Evolutionary conservation across 352 stramenopile genomes (phyloP).

Genomic region (Globisporangium nodosum): DNA sequence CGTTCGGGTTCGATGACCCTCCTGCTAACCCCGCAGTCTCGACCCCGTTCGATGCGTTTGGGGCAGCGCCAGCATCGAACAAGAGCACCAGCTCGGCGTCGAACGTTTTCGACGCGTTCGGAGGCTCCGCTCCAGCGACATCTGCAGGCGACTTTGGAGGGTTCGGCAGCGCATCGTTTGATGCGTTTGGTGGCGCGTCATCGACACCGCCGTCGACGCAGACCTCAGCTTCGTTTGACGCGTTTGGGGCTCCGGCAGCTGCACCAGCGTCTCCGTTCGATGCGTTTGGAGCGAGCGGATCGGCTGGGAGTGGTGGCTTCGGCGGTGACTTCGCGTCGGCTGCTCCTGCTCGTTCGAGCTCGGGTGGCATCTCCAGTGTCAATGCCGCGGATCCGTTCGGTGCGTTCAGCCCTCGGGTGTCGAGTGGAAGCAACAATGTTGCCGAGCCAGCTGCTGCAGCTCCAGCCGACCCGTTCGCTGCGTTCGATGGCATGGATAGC

Average conservation of each 20-base stretch:
- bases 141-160: constrained; percentile 4
- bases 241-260: constrained; percentile 22
- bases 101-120: constrained; percentile 24
- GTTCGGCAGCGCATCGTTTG: constrained; percentile 14
- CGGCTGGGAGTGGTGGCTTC: constrained; percentile 17
- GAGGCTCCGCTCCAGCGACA: background rate
- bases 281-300: constrained; percentile 25
- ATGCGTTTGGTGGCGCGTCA: constrained; percentile 25
- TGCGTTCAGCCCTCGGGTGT: constrained; percentile 17
- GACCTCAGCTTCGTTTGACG: constrained; percentile 16
- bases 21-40: constrained; percentile 10
- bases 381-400: constrained; percentile 14
- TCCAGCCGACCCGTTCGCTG: constrained; percentile 47
- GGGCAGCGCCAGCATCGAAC: constrained; percentile 1
- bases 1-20: constrained; percentile 47
- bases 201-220: background rate
- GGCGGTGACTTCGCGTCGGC: constrained; percentile 21
- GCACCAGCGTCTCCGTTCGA: constrained; percentile 17
- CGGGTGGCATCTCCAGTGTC: constrained; percentile 4
- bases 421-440: constrained; percentile 10
- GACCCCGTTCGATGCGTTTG: constrained; percentile 8
- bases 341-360: constrained; percentile 22
- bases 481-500: constrained; percentile 50
- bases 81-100: constrained; percentile 6
- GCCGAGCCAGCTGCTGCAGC: constrained; percentile 11